phyloP scores from a whole-genome alignment of 257 asterid species.

The Cordia subcordata region DNA sequence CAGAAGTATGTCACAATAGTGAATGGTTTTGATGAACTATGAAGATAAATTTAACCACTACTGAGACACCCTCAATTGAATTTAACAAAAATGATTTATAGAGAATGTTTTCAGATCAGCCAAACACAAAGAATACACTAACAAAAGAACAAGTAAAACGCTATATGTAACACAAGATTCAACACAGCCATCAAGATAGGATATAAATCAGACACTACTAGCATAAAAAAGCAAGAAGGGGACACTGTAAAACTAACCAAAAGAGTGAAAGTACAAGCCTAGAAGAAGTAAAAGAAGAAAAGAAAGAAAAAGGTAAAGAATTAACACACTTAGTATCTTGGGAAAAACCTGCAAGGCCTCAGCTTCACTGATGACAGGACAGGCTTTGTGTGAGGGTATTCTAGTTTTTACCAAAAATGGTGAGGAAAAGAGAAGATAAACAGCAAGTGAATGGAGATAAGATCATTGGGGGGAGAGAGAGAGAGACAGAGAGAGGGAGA shows the following conservation, averaged over 20 bases:
- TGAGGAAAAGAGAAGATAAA: constrained; percentile 15
- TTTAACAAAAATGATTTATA: neutral
- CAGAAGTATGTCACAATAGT: too few species aligned
- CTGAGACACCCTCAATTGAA: neutral
- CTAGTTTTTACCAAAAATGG: constrained; percentile 56
- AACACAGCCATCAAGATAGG: neutral
- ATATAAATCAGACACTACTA: too few species aligned
- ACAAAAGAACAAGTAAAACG: neutral
- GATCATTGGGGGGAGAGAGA: constrained; percentile 49
- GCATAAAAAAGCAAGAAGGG: neutral
- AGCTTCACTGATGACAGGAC: constrained; percentile 45
- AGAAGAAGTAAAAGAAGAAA: neutral
- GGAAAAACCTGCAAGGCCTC: constrained; percentile 20
- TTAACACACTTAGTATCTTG: constrained; percentile 21
- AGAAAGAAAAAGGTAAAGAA: neutral
- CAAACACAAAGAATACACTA: neutral
- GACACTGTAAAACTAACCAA: neutral
- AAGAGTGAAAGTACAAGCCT: neutral
- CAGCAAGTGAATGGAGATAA: constrained; percentile 50
- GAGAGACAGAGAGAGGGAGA: constrained; percentile 20
- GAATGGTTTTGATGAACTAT: too few species aligned
- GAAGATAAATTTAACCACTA: too few species aligned
- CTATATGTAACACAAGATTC: neutral
- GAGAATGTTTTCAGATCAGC: neutral
- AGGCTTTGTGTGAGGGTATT: constrained; percentile 22